These are phyloP conservation scores for Aspergillus panamensis DNA, from an alignment of 495 filamentous ascomycete species.

Conservation along the genomic window DNA sequence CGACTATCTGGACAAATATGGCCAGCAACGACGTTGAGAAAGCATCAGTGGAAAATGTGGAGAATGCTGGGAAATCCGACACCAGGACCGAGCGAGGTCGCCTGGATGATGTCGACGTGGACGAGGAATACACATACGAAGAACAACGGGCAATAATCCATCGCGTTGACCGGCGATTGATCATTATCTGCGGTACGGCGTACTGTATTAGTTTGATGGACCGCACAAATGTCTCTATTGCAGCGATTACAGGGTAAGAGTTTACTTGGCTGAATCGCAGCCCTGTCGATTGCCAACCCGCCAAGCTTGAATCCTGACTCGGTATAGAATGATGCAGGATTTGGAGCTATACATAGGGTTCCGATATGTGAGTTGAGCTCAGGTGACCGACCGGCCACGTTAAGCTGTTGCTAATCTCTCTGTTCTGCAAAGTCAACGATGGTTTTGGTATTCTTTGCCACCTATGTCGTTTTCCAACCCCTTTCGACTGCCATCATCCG, in stretches of 20 bases:
- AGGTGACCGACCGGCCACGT: background rate
- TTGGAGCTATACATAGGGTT: constrained; percentile 10
- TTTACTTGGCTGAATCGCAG: background rate
- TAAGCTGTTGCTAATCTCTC: background rate
- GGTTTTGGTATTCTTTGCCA: constrained; percentile 61
- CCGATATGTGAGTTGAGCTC: constrained; percentile 6
- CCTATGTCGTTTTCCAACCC: constrained; percentile 62
- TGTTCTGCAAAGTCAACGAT: constrained; percentile 47
- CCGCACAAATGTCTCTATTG: constrained; percentile 61
- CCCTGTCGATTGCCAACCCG: background rate
- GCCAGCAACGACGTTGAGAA: constrained; percentile 11
- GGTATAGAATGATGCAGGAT: constrained; percentile 8
- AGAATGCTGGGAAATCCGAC: background rate
- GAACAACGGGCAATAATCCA: constrained; percentile 51
- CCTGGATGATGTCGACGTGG: constrained; percentile 19
- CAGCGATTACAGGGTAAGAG: constrained; percentile 55
- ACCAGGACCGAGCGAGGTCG: background rate
- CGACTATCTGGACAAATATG: constrained; percentile 1
- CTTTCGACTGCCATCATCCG: constrained; percentile 55
- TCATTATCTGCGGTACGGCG: constrained; percentile 58
- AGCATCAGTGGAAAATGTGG: constrained; percentile 8
- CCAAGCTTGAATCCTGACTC: background rate
- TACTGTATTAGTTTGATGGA: constrained; percentile 68
- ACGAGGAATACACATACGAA: constrained; percentile 35
- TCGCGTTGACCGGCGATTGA: constrained; percentile 59